phyloP scores from a whole-genome alignment of 1,284 basidiomycete genomes.

The Phellinidium pouzarii region DNA sequence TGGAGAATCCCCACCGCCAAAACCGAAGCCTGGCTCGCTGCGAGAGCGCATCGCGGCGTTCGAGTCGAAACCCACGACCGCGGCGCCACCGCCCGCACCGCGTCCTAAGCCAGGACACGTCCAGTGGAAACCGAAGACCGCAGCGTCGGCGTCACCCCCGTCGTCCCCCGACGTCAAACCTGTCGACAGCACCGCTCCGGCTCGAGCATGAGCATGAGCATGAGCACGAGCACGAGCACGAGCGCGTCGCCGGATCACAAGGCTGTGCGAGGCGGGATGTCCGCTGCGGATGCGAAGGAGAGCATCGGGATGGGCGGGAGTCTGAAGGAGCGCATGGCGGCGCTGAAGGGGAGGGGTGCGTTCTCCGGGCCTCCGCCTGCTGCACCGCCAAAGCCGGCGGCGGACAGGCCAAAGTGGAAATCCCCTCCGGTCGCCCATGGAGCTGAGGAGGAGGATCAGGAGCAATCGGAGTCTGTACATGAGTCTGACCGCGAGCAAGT shows the following conservation, averaged over 20 bases:
- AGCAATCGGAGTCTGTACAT: constrained; percentile 18
- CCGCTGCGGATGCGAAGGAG: constrained; percentile 77
- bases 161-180: constrained; percentile 23
- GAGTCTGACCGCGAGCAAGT: constrained; percentile 23
- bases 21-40: constrained; percentile 64
- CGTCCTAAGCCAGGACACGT: constrained; percentile 67
- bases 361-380: constrained; percentile 52
- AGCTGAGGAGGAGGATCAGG: constrained; percentile 20
- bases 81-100: constrained; percentile 45
- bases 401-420: constrained; percentile 80
- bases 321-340: constrained; percentile 89
- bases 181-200: no score
- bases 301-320: constrained; percentile 69
- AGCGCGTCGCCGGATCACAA: neutral
- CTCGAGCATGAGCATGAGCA: constrained; percentile 24
- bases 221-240: no score
- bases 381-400: constrained; percentile 52
- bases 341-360: constrained; percentile 70
- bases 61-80: constrained; percentile 49
- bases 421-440: constrained; percentile 40
- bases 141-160: constrained; percentile 48
- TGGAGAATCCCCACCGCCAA: constrained; percentile 38
- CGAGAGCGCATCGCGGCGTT: constrained; percentile 81
- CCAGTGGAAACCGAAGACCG: constrained; percentile 60
- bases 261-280: constrained; percentile 45